Evolutionary conservation across 345 rosid species (phyloP).

Genomic region (Eucalyptus victrix): DNA sequence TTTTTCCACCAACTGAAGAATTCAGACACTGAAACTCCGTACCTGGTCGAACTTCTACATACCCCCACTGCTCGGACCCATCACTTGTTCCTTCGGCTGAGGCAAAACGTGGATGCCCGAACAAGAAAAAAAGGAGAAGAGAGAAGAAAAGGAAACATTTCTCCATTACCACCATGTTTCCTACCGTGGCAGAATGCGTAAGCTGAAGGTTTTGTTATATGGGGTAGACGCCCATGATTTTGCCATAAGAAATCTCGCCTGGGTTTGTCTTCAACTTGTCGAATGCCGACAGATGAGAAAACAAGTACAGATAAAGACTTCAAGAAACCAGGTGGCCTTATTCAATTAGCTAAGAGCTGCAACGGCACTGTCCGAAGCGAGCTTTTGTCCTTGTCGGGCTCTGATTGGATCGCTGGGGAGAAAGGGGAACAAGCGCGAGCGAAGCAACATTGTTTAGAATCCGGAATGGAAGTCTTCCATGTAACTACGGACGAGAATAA

Average conservation of each 20-base stretch:
- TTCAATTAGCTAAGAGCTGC: neutral
- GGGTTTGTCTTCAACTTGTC: neutral
- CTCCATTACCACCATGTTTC: neutral
- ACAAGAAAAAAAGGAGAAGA: neutral
- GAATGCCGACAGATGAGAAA: neutral
- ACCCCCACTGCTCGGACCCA: slow-evolving; percentile 37
- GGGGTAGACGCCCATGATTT: neutral
- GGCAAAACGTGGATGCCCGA: neutral
- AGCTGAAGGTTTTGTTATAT: neutral
- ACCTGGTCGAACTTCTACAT: slow-evolving; percentile 27
- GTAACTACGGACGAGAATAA: neutral
- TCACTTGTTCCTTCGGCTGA: slow-evolving; percentile 2
- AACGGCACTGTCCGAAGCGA: neutral
- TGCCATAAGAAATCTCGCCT: neutral
- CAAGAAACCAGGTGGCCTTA: neutral
- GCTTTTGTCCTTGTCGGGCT: neutral
- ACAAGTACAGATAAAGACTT: neutral
- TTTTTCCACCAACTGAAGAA: neutral
- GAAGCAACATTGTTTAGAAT: neutral
- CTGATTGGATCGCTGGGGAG: neutral
- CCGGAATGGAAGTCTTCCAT: neutral
- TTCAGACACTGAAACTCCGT: neutral
- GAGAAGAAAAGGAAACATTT: neutral
- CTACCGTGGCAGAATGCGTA: neutral
- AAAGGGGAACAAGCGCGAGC: neutral